These are phyloP conservation scores for Exophiala phaeomuriformis DNA, from an alignment of 2,329 filamentous ascomycete species.

Conservation along the genomic window DNA sequence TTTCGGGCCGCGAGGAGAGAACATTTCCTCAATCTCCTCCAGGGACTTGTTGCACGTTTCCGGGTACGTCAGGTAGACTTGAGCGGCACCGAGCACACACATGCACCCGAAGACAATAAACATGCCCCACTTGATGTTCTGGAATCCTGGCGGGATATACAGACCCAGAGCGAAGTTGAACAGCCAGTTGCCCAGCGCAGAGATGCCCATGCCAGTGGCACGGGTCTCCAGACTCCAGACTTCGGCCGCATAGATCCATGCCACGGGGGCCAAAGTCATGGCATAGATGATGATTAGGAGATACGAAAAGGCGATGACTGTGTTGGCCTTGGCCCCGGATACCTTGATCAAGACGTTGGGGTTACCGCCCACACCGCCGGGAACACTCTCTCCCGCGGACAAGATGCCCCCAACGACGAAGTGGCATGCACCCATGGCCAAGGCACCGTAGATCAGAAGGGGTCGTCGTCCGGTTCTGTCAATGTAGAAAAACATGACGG, in stretches of 20 bases:
- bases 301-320: constrained; percentile 60
- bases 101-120: constrained; percentile 46
- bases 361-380: constrained; percentile 41
- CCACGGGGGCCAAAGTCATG: constrained; percentile 56
- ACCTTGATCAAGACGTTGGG: constrained; percentile 50
- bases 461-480: constrained; percentile 44
- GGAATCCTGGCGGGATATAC: constrained; percentile 52
- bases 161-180: constrained; percentile 57
- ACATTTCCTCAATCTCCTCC: constrained; percentile 37
- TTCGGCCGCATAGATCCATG: constrained; percentile 60
- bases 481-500: constrained; percentile 31
- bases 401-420: constrained; percentile 44
- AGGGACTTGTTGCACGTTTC: constrained; percentile 35
- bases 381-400: constrained; percentile 37
- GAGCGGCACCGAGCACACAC: constrained; percentile 41
- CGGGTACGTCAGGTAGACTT: constrained; percentile 40
- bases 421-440: constrained; percentile 41
- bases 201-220: constrained; percentile 50
- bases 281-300: constrained; percentile 58
- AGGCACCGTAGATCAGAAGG: constrained; percentile 41
- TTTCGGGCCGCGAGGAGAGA: constrained; percentile 27
- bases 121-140: constrained; percentile 51
- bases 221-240: constrained; percentile 57
- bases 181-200: constrained; percentile 50
- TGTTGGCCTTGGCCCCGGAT: constrained; percentile 48